Conservation (phyloP, 345 rosid species). For the Aurinia saxatilis region DNA sequence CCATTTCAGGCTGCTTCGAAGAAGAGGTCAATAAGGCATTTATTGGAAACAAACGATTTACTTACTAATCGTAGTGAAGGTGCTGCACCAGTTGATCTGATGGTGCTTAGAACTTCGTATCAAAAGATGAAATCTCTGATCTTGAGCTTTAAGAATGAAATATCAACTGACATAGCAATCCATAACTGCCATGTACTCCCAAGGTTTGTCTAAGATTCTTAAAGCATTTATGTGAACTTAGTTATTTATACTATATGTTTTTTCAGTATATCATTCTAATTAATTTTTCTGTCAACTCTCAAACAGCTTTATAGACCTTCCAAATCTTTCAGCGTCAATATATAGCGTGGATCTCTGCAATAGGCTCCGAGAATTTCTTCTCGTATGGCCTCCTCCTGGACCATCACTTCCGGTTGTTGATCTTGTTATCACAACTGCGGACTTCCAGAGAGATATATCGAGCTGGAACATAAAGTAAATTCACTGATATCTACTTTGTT, state of each 20-base stretch:
- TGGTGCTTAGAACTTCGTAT: slow-evolving; percentile 51
- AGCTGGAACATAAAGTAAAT: slow-evolving; percentile 69
- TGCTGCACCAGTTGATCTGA: slow-evolving; percentile 37
- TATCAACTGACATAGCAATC: slow-evolving; percentile 74
- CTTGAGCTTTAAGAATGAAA: slow-evolving; percentile 62
- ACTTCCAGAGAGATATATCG: slow-evolving; percentile 83
- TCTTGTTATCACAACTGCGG: slow-evolving; percentile 84
- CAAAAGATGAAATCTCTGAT: slow-evolving; percentile 76
- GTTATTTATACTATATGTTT: not conserved
- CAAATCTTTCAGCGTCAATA: slow-evolving; percentile 73
- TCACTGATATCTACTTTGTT: not conserved
- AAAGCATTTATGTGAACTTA: not conserved
- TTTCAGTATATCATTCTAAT: slow-evolving; percentile 2
- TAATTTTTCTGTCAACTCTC: slow-evolving; percentile 18
- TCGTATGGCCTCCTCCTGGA: slow-evolving; percentile 86
- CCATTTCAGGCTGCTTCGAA: slow-evolving; percentile 63
- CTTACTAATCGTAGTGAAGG: slow-evolving; percentile 44
- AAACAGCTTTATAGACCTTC: slow-evolving; percentile 91
- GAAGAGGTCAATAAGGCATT: slow-evolving; percentile 75
- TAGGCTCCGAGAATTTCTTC: slow-evolving; percentile 70
- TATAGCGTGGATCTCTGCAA: slow-evolving; percentile 81
- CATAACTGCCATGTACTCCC: slow-evolving; percentile 73
- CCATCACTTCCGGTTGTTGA: slow-evolving; percentile 77
- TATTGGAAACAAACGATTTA: slow-evolving; percentile 74
- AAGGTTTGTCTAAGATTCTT: slow-evolving; percentile 44